These are phyloP conservation scores for Meira nashicola DNA, from an alignment of 1,284 basidiomycete genomes.

Conservation along the genomic window DNA sequence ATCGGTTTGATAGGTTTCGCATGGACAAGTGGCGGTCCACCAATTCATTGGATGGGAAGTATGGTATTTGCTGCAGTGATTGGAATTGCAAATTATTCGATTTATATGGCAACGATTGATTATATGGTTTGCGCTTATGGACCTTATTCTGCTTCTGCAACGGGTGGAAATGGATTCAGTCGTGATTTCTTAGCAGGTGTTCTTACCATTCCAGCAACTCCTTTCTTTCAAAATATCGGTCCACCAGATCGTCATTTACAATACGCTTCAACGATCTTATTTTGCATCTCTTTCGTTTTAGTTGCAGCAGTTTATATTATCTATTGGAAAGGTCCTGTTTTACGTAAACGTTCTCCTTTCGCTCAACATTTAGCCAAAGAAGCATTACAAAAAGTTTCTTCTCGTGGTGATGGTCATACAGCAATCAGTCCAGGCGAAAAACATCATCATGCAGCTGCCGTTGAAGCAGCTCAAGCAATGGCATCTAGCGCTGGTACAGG, in stretches of 20 bases:
- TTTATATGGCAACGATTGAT: slow-evolving; percentile 50
- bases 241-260: slow-evolving; percentile 3
- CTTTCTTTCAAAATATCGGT: slow-evolving; percentile 52
- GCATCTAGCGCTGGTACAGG: neutral
- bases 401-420: no score
- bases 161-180: slow-evolving; percentile 49
- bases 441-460: neutral
- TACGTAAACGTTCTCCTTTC: slow-evolving; percentile 54
- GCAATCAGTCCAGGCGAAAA: neutral
- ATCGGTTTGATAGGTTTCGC: slow-evolving; percentile 56
- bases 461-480: no score
- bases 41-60: slow-evolving; percentile 54
- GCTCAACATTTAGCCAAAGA: slow-evolving; percentile 41
- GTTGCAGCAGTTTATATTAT: slow-evolving; percentile 55
- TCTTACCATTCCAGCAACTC: slow-evolving; percentile 52
- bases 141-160: slow-evolving; percentile 54
- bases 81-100: slow-evolving; percentile 53
- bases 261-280: slow-evolving; percentile 54
- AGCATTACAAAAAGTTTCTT: no score
- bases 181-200: slow-evolving; percentile 55
- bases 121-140: slow-evolving; percentile 55
- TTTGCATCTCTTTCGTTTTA: slow-evolving; percentile 53
- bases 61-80: slow-evolving; percentile 55
- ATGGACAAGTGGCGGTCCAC: slow-evolving; percentile 53
- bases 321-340: slow-evolving; percentile 53